Conservation (phyloP, 257 asterid species). For the Jacaranda mimosifolia region DNA sequence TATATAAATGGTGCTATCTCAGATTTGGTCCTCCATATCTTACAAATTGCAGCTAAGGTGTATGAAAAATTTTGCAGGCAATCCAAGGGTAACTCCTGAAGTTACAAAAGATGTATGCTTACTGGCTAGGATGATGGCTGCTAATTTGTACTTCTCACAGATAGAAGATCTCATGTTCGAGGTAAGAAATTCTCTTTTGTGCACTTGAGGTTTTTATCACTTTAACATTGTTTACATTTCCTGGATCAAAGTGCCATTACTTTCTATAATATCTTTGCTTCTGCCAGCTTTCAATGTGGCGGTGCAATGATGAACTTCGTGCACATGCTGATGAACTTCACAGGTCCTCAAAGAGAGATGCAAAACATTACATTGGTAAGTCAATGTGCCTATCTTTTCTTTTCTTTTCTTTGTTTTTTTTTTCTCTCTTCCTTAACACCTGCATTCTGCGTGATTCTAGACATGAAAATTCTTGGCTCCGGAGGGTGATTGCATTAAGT, state of each 20-base stretch:
- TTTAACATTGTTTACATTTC: neutral
- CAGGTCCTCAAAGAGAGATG: conserved; percentile 73
- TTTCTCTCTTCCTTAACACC: too few relatives aligned
- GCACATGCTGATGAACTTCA: conserved; percentile 76
- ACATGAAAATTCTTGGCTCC: neutral
- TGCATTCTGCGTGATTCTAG: too few relatives aligned
- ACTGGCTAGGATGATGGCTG: conserved; percentile 97
- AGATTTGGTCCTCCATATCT: neutral
- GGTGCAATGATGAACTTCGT: conserved; percentile 92
- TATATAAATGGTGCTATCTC: neutral
- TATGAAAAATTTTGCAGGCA: conserved; percentile 53
- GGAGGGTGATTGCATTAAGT: neutral
- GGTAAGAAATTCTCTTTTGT: conserved; percentile 46
- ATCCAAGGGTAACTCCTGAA: conserved; percentile 97
- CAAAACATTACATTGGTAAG: conserved; percentile 86
- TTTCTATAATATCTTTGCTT: conserved; percentile 13
- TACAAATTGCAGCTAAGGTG: neutral
- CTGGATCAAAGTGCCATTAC: too few relatives aligned
- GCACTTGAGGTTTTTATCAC: neutral
- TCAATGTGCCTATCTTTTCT: neutral
- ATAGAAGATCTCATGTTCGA: conserved; percentile 98
- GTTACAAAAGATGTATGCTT: conserved; percentile 96
- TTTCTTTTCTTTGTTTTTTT: neutral
- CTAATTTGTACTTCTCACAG: conserved; percentile 88
- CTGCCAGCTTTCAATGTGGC: conserved; percentile 95